Base-by-base conservation (phyloP, 139 green algal species). In the Tetradesmus lagerheimii region DNA sequence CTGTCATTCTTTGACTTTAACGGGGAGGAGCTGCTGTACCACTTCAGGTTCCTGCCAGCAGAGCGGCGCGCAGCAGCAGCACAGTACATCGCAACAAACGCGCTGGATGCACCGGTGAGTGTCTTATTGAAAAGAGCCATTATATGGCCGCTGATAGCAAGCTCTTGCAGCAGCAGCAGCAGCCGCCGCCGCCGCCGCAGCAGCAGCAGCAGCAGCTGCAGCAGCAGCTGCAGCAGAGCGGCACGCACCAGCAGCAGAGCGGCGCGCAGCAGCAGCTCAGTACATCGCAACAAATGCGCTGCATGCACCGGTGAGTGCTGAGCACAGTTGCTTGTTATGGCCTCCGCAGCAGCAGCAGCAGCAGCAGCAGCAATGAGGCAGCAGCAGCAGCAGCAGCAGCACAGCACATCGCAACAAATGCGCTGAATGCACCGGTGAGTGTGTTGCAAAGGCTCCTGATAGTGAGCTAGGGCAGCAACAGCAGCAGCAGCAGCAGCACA, bases 11-110 rank as follows among this genome's bases (percentile, higher is more conserved):
- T 96, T 89, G 87, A 97, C 50, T 34, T 53, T 18, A 90, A 89
- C 9, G 94, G 93, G 0, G 93, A 94, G 25, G 85, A 93, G 38
- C 81, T 95, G 66, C 92, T 98, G 75, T 95, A 96, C 62, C 94
- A 95, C 67, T 94, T 98, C 80, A 93, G 95, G 75, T 95, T 96
- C 86, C 92, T 98, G 15, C 83, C 91, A 57, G 86, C 91, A 27
- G 93, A 94, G 39, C 80, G 88, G 45, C 91, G 93, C n/a, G 91
- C 90, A 35, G 78, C 47, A n/a, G 91, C 93, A 25, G 94, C 92
- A 12, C 16, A 87, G 16, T 95, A 95, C 91, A 93, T 97, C 39
- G 89, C 90, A 4, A 85, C 94, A 34, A 92, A 96, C 27, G 6
- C 92, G 39, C 67, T 95, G 27, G 86, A 93, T n/a, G 43, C 84